A percentile compares a stretch with the other conserved stretches of the same genome.
Evolutionary conservation across 192 early-diverging fungal genomes (phyloP).

Genomic region (Backusella morwellensis): DNA sequence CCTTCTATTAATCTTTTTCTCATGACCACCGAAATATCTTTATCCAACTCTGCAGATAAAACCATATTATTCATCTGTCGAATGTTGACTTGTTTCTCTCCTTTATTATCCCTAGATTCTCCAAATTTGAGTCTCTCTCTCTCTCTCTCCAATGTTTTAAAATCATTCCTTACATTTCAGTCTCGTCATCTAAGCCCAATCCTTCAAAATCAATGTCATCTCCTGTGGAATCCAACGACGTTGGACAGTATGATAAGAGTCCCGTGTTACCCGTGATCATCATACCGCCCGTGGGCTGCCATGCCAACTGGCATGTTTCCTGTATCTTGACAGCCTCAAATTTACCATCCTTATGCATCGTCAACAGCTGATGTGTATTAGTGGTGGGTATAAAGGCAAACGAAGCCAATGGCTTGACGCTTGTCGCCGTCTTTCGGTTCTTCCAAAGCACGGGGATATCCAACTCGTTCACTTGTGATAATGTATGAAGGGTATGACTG

Average conservation of each 20-base stretch:
- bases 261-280: conserved; percentile 38
- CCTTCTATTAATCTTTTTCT: conserved; percentile 68
- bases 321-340: conserved; percentile 51
- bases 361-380: conserved; percentile 39
- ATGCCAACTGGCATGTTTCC: conserved; percentile 48
- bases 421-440: conserved; percentile 11
- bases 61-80: background rate
- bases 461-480: conserved; percentile 20
- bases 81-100: background rate
- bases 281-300: conserved; percentile 55
- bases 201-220: background rate
- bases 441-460: conserved; percentile 41
- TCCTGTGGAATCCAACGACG: background rate
- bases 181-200: background rate
- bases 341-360: conserved; percentile 51
- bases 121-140: background rate
- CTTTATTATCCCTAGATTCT: background rate
- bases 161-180: background rate
- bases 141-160: background rate
- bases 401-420: background rate
- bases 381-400: conserved; percentile 5
- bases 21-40: conserved; percentile 84
- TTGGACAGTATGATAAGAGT: conserved; percentile 1
- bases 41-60: conserved; percentile 12
- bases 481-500: background rate